phyloP scores from a whole-genome alignment of 202 grass and related monocot species.

The Panicum hallii region DNA sequence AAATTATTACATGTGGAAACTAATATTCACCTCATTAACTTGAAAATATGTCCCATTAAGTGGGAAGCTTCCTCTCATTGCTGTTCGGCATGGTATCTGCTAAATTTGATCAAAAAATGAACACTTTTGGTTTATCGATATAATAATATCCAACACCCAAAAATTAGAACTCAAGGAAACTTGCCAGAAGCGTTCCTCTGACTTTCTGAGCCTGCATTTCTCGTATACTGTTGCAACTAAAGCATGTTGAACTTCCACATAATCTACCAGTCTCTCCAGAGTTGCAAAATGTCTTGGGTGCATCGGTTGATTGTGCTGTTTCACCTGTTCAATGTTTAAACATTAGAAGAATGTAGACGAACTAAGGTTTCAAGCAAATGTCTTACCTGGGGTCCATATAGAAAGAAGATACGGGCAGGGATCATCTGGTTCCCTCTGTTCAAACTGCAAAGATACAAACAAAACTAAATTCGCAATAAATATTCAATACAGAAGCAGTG shows the following conservation, averaged over 20 bases:
- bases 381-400: constrained; percentile 97
- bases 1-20: neutral
- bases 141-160: constrained; percentile 24
- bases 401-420: constrained; percentile 89
- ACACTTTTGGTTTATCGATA: constrained; percentile 23
- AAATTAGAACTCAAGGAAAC: constrained; percentile 17
- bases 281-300: constrained; percentile 74
- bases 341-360: constrained; percentile 25
- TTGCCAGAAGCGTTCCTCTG: constrained; percentile 83
- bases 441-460: constrained; percentile 65
- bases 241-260: constrained; percentile 69
- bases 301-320: constrained; percentile 83
- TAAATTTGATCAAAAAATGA: constrained; percentile 49
- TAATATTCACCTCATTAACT: constrained; percentile 81
- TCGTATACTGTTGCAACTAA: constrained; percentile 69
- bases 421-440: constrained; percentile 84
- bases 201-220: constrained; percentile 73
- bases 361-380: constrained; percentile 22
- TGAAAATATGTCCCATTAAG: constrained; percentile 97
- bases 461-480: constrained; percentile 20
- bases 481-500: constrained; percentile 27
- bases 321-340: constrained; percentile 64
- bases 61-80: constrained; percentile 95
- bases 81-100: constrained; percentile 92
- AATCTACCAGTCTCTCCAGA: constrained; percentile 62